Conservation (phyloP, 2,329 filamentous ascomycete genomes). For the Volutella citrinella region DNA sequence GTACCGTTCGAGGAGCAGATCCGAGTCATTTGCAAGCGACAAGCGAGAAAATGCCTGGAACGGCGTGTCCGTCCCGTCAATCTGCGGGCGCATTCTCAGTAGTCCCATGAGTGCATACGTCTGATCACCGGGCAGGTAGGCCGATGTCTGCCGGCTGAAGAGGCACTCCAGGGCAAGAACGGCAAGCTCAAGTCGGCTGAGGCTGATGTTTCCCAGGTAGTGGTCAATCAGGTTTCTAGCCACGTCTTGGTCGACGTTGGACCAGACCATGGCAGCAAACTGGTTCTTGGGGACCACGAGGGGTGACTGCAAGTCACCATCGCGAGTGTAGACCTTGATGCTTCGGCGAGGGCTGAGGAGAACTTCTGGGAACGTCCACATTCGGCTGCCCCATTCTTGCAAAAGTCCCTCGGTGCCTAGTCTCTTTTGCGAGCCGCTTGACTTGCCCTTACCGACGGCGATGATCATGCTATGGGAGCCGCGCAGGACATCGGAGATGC, state of each 20-base stretch:
- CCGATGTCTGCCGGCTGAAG: constrained; percentile 21
- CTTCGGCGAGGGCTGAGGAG: constrained; percentile 22
- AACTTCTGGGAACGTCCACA: constrained; percentile 27
- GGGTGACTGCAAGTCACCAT: constrained; percentile 16
- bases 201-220: constrained; percentile 28
- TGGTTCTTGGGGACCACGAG: constrained; percentile 28
- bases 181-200: constrained; percentile 32
- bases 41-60: constrained; percentile 37
- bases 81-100: constrained; percentile 28
- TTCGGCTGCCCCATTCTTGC: constrained; percentile 25
- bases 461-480: constrained; percentile 22
- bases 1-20: constrained; percentile 31
- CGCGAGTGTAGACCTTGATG: constrained; percentile 24
- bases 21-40: constrained; percentile 34
- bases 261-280: constrained; percentile 30
- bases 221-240: constrained; percentile 33
- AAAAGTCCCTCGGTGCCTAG: constrained; percentile 20
- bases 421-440: constrained; percentile 9
- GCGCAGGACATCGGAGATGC: constrained; percentile 25
- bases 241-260: constrained; percentile 22
- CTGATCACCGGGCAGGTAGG: constrained; percentile 28
- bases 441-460: constrained; percentile 19
- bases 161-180: constrained; percentile 30
- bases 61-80: constrained; percentile 30
- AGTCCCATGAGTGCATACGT: constrained; percentile 37